Percentiles rank a stretch among this genome's conserved stretches.
phyloP scores from a whole-genome alignment of 1,284 basidiomycete genomes.

The Tilletia indica region DNA sequence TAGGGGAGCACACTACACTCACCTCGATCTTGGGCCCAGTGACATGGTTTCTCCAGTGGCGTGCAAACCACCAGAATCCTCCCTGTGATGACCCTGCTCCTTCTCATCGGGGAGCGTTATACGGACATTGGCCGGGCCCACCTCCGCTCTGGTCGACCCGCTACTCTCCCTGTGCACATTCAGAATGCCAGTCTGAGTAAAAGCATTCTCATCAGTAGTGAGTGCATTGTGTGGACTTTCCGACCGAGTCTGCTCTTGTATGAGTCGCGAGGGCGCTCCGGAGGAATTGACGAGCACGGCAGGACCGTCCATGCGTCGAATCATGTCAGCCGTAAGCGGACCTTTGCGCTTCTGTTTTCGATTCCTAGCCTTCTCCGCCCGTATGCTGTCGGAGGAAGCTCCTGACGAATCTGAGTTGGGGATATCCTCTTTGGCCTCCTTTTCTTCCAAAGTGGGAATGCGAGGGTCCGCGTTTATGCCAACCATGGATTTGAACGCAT shows the following conservation, averaged over 20 bases:
- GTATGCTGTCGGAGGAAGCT: conserved; percentile 26
- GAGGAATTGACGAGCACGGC: conserved; percentile 50
- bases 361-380: conserved; percentile 27
- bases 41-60: background rate
- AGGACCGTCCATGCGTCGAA: conserved; percentile 49
- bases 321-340: conserved; percentile 51
- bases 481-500: conserved; percentile 32
- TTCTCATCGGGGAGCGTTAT: background rate
- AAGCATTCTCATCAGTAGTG: no score
- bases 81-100: background rate
- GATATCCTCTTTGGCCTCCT: conserved; percentile 23
- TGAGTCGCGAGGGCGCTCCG: conserved; percentile 27
- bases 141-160: background rate
- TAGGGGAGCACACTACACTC: no score
- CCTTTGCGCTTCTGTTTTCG: conserved; percentile 31
- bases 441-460: conserved; percentile 27
- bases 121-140: background rate
- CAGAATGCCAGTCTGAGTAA: no score
- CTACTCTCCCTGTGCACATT: no score
- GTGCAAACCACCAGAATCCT: background rate
- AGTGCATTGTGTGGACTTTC: no score
- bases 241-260: background rate
- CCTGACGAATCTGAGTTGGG: conserved; percentile 21
- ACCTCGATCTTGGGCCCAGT: no score
- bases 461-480: conserved; percentile 30